Evolutionary conservation across 441 rosid species (phyloP), one percentile per base, ranked within the genome.

Genomic region (Cnidoscolus chayamansa): DNA sequence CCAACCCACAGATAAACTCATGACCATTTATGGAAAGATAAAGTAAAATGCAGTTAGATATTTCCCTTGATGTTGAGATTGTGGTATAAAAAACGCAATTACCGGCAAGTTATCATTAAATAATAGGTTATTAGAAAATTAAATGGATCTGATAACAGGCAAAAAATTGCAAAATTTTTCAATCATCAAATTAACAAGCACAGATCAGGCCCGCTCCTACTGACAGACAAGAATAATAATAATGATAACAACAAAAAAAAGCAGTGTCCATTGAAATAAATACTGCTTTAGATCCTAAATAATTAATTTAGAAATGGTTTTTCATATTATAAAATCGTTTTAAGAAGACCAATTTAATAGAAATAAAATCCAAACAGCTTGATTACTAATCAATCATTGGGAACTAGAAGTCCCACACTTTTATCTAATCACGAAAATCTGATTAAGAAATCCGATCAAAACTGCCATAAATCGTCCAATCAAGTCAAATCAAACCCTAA

Each of bases 401-500:
- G 40, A 9, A 7, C 35, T 62, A 65, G 4, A 45, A 45, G 20
- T 13, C 68, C 47, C 10, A n/a, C n/a, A 60, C 13, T 31, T 10
- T 4, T 2, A 31, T n/a, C 43, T 62, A 40, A 63, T 37, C 45
- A 60, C 7, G 20, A 30, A 9, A 40, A 31, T 19, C 31, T 58
- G 7, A 40, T 40, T 40, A 40, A 40, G 6, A 4, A 40, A 4
- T 5, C 25, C 5, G 37, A 56, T 16, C 25, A 48, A 56, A 50
- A 53, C 20, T 1, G 64, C 48, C 40, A 1, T 17, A 32, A n/a
- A 66, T 57, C 37, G 43, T 1, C 58, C 3, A 15, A 58, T 10
- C 15, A 64, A 31, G 15, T 4, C n/a, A 59, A 68, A 31, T 7
- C 50, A 32, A 76, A 43, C 60, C 61, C 65, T 74, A 20, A 74